Conservation (phyloP, 106 monocot genomes). For the Amphibolis antarctica region DNA sequence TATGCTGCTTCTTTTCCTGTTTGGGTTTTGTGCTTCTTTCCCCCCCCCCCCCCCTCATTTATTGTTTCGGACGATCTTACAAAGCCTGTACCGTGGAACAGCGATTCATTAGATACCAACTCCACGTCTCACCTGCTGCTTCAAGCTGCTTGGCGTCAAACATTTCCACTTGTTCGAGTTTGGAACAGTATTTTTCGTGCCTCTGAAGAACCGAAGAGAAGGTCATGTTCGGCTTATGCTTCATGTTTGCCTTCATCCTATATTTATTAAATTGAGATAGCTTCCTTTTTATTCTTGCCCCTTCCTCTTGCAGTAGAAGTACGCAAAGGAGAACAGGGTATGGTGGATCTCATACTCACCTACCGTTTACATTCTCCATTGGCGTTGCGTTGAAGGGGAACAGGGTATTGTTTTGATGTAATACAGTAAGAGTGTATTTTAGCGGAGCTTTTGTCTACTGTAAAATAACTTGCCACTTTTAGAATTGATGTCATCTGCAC, state of each 20-base stretch:
- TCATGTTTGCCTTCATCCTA: background rate
- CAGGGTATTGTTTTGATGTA: no score
- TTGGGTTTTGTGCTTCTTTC: no score
- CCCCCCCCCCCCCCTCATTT: no score
- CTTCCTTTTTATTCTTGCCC: background rate
- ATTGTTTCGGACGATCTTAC: background rate
- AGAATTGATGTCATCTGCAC: no score
- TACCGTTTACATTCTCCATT: no score
- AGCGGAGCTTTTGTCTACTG: no score
- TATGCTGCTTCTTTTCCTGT: slow-evolving; percentile 26
- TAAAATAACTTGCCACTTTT: no score
- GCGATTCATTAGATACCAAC: slow-evolving; percentile 83
- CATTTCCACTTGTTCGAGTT: slow-evolving; percentile 44
- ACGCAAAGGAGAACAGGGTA: no score
- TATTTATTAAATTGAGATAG: background rate
- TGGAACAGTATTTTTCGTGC: slow-evolving; percentile 52
- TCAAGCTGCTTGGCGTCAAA: slow-evolving; percentile 30
- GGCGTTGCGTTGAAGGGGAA: no score
- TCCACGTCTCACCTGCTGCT: slow-evolving; percentile 47
- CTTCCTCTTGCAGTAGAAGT: no score
- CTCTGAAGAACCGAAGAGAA: background rate
- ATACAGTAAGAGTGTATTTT: no score
- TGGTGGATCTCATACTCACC: no score
- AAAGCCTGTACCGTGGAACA: slow-evolving; percentile 10
- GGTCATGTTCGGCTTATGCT: background rate